phyloP scores from a whole-genome alignment of 805 yeast genomes.

The Wickerhamiella bombiphila region DNA sequence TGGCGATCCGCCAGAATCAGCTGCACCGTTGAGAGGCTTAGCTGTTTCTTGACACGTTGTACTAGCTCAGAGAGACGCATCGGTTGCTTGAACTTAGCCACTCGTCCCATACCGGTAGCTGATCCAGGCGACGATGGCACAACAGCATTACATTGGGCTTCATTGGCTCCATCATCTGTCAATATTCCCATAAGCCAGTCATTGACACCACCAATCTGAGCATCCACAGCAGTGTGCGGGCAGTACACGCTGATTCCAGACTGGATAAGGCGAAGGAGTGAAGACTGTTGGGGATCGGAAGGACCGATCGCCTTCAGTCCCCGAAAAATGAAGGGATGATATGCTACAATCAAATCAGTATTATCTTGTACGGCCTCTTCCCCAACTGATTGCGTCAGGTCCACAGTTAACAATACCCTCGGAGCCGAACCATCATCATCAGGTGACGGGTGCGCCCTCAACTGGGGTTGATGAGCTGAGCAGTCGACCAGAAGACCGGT shows the following conservation, averaged over 20 bases:
- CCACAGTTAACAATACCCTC: constrained; percentile 55
- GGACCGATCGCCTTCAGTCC: constrained; percentile 63
- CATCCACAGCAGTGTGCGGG: constrained; percentile 95
- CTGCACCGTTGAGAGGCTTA: constrained; percentile 46
- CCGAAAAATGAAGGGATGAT: constrained; percentile 87
- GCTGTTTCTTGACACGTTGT: constrained; percentile 34
- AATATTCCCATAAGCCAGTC: constrained; percentile 72
- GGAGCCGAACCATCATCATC: constrained; percentile 7
- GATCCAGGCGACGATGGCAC: constrained; percentile 30
- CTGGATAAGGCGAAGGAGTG: constrained; percentile 56
- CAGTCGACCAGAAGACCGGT: constrained; percentile 81
- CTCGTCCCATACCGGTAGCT: constrained; percentile 73
- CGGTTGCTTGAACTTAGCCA: constrained; percentile 35
- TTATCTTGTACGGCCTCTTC: constrained; percentile 59
- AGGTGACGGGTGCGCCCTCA: no score
- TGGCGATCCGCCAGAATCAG: constrained; percentile 31
- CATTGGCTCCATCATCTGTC: constrained; percentile 20
- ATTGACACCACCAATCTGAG: constrained; percentile 84
- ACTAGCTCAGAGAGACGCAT: constrained; percentile 34
- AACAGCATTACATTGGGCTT: constrained; percentile 22
- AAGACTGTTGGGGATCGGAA: constrained; percentile 68
- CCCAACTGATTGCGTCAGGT: constrained; percentile 68
- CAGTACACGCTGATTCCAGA: constrained; percentile 78
- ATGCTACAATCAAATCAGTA: constrained; percentile 57
- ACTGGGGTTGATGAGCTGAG: constrained; percentile 19